Evolutionary conservation across 2,329 filamentous ascomycete species (phyloP).

Genomic region (Colletotrichum lindemuthianum): DNA sequence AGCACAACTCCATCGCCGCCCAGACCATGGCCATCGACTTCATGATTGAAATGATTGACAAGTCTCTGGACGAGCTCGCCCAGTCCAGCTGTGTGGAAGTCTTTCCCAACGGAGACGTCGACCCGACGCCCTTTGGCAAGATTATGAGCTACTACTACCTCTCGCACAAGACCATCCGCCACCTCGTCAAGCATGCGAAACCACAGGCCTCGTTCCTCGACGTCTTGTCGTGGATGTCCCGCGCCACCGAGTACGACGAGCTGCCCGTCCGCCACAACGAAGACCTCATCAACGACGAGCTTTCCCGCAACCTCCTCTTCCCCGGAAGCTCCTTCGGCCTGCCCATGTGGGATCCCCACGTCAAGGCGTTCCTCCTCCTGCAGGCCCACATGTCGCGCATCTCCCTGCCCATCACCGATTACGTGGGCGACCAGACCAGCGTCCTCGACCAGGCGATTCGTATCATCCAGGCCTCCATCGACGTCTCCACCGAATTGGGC

Average conservation of each 20-base stretch:
- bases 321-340: conserved; percentile 70
- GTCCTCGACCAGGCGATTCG: conserved; percentile 97
- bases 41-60: conserved; percentile 92
- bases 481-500: conserved; percentile 91
- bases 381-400: conserved; percentile 96
- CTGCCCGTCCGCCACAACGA: conserved; percentile 98
- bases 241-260: conserved; percentile 95
- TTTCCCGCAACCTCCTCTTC: conserved; percentile 82
- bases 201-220: conserved; percentile 81
- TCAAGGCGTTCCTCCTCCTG: conserved; percentile 92
- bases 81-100: conserved; percentile 86
- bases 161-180: conserved; percentile 92
- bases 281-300: conserved; percentile 93
- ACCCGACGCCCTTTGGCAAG: conserved; percentile 90
- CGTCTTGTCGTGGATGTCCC: conserved; percentile 90
- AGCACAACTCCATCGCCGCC: conserved; percentile 87
- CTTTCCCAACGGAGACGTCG: conserved; percentile 87
- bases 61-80: conserved; percentile 82
- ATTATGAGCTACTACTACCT: conserved; percentile 99
- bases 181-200: conserved; percentile 81
- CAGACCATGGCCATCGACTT: conserved; percentile 92
- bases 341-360: conserved; percentile 98
- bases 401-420: conserved; percentile 93
- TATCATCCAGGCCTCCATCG: conserved; percentile 94
- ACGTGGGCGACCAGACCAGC: conserved; percentile 90